Evolutionary conservation across 148 eudicot species (phyloP).

Genomic region (Fagopyrum esculentum): DNA sequence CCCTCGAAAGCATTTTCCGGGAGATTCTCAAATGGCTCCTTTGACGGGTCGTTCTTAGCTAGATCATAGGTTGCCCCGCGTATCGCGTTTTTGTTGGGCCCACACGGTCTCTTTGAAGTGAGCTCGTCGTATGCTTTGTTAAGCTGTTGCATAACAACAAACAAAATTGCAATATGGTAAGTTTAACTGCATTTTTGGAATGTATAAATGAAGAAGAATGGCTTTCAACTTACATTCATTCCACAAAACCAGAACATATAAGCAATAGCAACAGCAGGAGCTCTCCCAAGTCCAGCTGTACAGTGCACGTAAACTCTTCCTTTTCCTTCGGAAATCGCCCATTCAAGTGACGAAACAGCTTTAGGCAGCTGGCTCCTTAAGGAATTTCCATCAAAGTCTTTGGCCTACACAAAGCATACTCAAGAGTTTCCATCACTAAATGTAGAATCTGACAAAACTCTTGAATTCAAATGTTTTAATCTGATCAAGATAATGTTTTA

Average conservation of each 20-base stretch:
- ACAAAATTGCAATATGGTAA: not conserved
- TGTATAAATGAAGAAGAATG: not conserved
- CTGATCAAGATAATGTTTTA: not conserved
- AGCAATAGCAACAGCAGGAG: slow-evolving; percentile 92
- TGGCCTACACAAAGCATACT: slow-evolving; percentile 39
- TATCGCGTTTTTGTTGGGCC: slow-evolving; percentile 76
- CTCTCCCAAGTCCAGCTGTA: slow-evolving; percentile 94
- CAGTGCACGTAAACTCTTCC: slow-evolving; percentile 89
- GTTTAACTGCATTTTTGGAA: not conserved
- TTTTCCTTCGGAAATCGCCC: slow-evolving; percentile 78
- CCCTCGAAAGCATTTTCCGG: slow-evolving; percentile 71
- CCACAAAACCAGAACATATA: slow-evolving; percentile 90
- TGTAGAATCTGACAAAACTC: not conserved
- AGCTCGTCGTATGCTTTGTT: slow-evolving; percentile 54
- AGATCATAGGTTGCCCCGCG: slow-evolving; percentile 91
- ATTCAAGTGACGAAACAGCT: slow-evolving; percentile 79
- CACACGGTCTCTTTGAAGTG: slow-evolving; percentile 79
- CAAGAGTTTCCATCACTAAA: not conserved
- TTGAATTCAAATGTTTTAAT: not conserved
- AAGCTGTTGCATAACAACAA: slow-evolving; percentile 36
- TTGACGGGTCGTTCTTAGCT: slow-evolving; percentile 62
- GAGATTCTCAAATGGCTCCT: slow-evolving; percentile 80
- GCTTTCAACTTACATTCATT: slow-evolving; percentile 64
- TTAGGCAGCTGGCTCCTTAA: slow-evolving; percentile 66
- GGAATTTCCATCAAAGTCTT: slow-evolving; percentile 88